Evolutionary conservation across 2,329 filamentous ascomycete species (phyloP).

Genomic region (Calonectria hongkongensis): DNA sequence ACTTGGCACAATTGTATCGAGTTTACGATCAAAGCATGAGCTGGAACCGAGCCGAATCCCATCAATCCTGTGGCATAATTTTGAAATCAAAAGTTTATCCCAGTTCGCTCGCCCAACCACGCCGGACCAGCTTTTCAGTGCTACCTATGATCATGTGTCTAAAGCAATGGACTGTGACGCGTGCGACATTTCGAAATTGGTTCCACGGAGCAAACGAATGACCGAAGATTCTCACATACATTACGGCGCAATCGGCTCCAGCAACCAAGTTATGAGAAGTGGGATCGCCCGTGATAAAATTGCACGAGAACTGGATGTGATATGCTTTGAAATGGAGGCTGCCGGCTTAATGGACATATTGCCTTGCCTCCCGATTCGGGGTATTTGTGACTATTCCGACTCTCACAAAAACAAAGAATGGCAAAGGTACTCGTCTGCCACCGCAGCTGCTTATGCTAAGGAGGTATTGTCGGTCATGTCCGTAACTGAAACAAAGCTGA

Average conservation of each 20-base stretch:
- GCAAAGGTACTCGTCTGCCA: conserved; percentile 60
- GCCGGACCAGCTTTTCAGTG: conserved; percentile 29
- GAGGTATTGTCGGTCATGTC: conserved; percentile 26
- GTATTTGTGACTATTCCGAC: conserved; percentile 64
- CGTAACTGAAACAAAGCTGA: background rate
- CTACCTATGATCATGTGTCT: conserved; percentile 4
- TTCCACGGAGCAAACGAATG: background rate
- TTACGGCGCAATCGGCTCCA: conserved; percentile 53
- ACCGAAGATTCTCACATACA: conserved; percentile 28
- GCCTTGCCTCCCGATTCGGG: conserved; percentile 61
- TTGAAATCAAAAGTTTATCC: fast-evolving
- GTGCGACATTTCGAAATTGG: background rate
- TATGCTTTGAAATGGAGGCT: conserved; percentile 56
- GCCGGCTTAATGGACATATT: conserved; percentile 50
- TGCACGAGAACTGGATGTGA: conserved; percentile 30
- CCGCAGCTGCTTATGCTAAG: conserved; percentile 56
- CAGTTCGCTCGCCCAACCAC: background rate
- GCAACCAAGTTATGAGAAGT: conserved; percentile 60
- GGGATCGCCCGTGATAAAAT: conserved; percentile 55
- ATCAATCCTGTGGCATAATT: background rate
- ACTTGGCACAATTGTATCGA: conserved; percentile 37
- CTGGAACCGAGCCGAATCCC: background rate
- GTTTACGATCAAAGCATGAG: conserved; percentile 28
- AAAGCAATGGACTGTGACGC: background rate
- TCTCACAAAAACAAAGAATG: conserved; percentile 62